Base-by-base conservation (phyloP, 2,329 filamentous ascomycete genomes). In the Sporothrix luriei region DNA sequence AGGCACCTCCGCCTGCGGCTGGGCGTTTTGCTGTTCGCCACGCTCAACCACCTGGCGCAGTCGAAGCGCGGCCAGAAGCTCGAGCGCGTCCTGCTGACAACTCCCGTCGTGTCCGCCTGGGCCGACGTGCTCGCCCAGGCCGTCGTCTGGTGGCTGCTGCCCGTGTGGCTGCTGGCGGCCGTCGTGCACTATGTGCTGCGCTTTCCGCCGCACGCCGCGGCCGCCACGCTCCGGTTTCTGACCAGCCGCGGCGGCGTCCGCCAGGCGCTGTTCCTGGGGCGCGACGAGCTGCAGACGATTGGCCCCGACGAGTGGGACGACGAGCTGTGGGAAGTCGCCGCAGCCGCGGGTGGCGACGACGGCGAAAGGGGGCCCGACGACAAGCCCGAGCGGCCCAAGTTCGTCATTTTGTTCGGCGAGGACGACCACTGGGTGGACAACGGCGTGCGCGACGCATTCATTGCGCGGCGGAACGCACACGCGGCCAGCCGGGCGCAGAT, bases 11-110 rank as follows among this genome's bases (percentile, higher is more conserved):
- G 76, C 13, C 79, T 88, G 26, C 33, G 76, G 48, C 80, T 83
- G 38, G 90, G 84, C 0, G 82, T 93, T 54, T 81, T 93, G 69
- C 82, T 94, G 21, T 93, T 93, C 76, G 90, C 91, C 1, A 92
- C 91, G 0, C 84, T 94, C 49, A 84, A 88, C n/a, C 86, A 92
- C 78, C 88, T 94, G 72, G 87, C 87, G 11, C 78, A 80, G 69
- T 91, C 88, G 1, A 82, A 85, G 0, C 87, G 82, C 38, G 91
- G 91, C 1, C 79, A 79, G 69, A 84, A 84, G 62, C 78, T 89
- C 51, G 78, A 79, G 49, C 73, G 81, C 4, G 74, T 87, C 5
- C 79, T 80, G 2, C 79, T 80, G 2, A 76, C 78, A 55, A 78
- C 79, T 4, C 81, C 83, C 1, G 70, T 82, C 2, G 75, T 87